phyloP scores from a whole-genome alignment of 805 yeast genomes.

The Candida taoyuanica region DNA sequence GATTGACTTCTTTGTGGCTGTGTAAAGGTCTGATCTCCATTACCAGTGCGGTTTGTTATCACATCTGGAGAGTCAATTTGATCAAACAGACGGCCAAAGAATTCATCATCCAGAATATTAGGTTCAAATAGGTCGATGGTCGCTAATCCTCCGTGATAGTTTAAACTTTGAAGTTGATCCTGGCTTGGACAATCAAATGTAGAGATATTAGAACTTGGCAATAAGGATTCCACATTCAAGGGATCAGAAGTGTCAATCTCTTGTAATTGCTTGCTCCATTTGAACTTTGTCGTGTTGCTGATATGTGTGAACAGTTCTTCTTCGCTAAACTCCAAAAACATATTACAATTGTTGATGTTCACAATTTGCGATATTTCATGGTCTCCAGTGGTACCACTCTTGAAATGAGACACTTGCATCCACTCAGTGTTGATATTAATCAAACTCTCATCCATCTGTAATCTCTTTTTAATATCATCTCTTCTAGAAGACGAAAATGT shows the following conservation, averaged over 20 bases:
- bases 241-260: neutral
- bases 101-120: constrained; percentile 7
- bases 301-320: constrained; percentile 3
- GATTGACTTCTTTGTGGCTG: neutral
- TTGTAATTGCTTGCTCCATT: constrained; percentile 5
- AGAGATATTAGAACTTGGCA: neutral
- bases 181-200: constrained; percentile 2
- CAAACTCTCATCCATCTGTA: constrained; percentile 12
- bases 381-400: neutral
- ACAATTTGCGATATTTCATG: constrained; percentile 9
- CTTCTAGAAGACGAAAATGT: constrained; percentile 2
- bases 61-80: constrained; percentile 25
- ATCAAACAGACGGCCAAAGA: constrained; percentile 6
- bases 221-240: neutral
- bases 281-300: neutral
- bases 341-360: constrained; percentile 15
- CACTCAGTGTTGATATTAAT: constrained; percentile 14
- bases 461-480: constrained; percentile 10
- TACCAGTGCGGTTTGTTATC: too few relatives aligned
- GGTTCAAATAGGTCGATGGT: constrained; percentile 7
- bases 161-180: constrained; percentile 2
- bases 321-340: constrained; percentile 10
- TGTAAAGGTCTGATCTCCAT: neutral
- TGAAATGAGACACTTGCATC: constrained; percentile 14
- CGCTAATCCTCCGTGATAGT: neutral